Evolutionary conservation across 805 yeast species (phyloP).

Genomic region (Yarrowia alimentaria): DNA sequence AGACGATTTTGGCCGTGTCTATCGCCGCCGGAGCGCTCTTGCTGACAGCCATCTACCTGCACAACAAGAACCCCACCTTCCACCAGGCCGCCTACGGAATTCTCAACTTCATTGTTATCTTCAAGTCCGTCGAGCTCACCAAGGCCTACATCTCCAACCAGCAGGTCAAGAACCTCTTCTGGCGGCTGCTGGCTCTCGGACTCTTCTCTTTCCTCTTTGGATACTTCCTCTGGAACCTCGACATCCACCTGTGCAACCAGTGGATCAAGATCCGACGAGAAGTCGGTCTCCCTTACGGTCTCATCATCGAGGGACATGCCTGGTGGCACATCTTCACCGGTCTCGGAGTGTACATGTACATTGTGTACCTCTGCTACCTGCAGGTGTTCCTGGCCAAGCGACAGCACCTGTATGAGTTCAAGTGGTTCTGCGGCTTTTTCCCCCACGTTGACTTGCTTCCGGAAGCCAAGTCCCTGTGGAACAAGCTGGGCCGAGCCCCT

Average conservation of each 20-base stretch:
- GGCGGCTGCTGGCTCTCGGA: constrained; percentile 58
- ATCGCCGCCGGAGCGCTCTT: constrained; percentile 54
- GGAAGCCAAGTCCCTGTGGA: constrained; percentile 22
- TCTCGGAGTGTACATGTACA: constrained; percentile 79
- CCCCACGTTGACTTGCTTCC: constrained; percentile 44
- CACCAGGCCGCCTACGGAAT: constrained; percentile 85
- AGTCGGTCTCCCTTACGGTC: constrained; percentile 81
- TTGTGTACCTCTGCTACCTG: constrained; percentile 74
- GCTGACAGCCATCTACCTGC: constrained; percentile 70
- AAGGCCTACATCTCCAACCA: constrained; percentile 52
- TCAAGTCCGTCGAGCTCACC: constrained; percentile 56
- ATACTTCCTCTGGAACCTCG: constrained; percentile 83
- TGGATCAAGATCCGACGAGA: constrained; percentile 60
- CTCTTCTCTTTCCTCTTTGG: constrained; percentile 66
- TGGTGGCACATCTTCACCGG: constrained; percentile 85
- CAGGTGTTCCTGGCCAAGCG: constrained; percentile 61
- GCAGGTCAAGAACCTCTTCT: constrained; percentile 49
- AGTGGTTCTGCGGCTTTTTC: constrained; percentile 58
- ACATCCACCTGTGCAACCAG: constrained; percentile 68
- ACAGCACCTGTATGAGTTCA: constrained; percentile 55
- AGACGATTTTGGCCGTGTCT: constrained; percentile 48
- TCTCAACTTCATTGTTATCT: constrained; percentile 70
- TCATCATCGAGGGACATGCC: constrained; percentile 86
- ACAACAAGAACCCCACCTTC: constrained; percentile 75
- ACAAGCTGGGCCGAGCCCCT: constrained; percentile 24